Percentiles rank a stretch among this genome's conserved stretches.
Evolutionary conservation across 345 rosid species (phyloP).

Genomic region (Gossypium australe): DNA sequence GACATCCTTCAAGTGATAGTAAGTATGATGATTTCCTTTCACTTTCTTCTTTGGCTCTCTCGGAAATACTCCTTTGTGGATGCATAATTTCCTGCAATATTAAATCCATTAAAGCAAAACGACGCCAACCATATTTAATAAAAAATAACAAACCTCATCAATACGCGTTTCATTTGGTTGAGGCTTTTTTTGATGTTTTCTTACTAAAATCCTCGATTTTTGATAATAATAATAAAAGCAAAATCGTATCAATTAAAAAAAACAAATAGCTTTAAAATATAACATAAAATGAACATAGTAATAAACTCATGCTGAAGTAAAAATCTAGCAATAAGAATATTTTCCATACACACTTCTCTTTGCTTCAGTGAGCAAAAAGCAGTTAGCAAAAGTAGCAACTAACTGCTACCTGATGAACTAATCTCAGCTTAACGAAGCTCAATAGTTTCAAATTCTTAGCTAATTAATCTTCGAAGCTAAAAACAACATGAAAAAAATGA

Average conservation of each 20-base stretch:
- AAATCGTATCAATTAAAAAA: neutral
- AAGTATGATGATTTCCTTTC: conserved; percentile 88
- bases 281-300: neutral
- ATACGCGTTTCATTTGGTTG: neutral
- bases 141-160: too few relatives aligned
- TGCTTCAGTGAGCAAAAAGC: neutral
- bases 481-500: neutral
- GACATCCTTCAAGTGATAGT: conserved; percentile 90
- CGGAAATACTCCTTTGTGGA: conserved; percentile 81
- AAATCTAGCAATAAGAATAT: neutral
- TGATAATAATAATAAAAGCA: neutral
- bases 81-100: conserved; percentile 62
- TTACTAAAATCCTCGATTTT: neutral
- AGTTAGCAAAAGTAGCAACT: neutral
- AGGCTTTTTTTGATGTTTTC: neutral
- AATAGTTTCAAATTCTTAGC: neutral
- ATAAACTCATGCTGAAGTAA: neutral
- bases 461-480: neutral
- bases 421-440: conserved; percentile 1
- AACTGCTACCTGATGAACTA: neutral
- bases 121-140: neutral
- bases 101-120: conserved; percentile 3
- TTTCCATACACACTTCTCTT: neutral
- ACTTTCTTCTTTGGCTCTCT: conserved; percentile 94
- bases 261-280: neutral